Evolutionary conservation across 2,329 filamentous ascomycete species (phyloP).

Genomic region (Monosporascus sp.): DNA sequence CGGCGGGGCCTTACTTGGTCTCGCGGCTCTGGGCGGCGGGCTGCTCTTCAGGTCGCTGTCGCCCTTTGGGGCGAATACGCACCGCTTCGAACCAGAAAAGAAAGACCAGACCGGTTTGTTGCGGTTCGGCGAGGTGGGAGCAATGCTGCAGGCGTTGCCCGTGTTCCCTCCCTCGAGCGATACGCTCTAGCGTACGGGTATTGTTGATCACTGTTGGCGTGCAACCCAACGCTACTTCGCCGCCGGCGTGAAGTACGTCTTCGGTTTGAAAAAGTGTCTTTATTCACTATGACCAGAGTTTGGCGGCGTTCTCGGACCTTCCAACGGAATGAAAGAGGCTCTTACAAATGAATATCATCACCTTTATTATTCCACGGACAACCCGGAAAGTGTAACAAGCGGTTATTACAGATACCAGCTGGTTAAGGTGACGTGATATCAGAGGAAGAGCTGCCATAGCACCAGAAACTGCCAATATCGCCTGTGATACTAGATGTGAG

Average conservation of each 20-base stretch:
- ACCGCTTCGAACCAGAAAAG: slow-evolving; percentile 36
- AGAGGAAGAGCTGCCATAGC: too few relatives aligned
- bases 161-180: slow-evolving; percentile 4
- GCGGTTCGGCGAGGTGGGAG: slow-evolving; percentile 43
- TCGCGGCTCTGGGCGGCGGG: slow-evolving; percentile 30
- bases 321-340: too few relatives aligned
- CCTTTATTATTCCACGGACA: too few relatives aligned
- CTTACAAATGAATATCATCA: too few relatives aligned
- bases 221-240: not conserved
- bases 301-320: not conserved
- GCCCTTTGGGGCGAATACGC: slow-evolving; percentile 39
- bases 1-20: slow-evolving; percentile 30
- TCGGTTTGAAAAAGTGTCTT: not conserved
- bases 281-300: not conserved
- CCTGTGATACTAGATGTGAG: too few relatives aligned
- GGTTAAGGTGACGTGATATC: too few relatives aligned
- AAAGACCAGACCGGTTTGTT: slow-evolving; percentile 25
- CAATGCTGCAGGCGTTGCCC: slow-evolving; percentile 33
- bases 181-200: slow-evolving; percentile 7
- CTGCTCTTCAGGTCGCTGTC: slow-evolving; percentile 36
- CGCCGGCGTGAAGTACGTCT: too few relatives aligned
- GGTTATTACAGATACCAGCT: too few relatives aligned
- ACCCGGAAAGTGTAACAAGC: too few relatives aligned
- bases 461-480: too few relatives aligned
- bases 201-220: slow-evolving; percentile 8